Evolutionary conservation across 148 eudicot genomes (phyloP), one percentile per base, ranked within the genome.

Genomic region (Agrostemma githago): DNA sequence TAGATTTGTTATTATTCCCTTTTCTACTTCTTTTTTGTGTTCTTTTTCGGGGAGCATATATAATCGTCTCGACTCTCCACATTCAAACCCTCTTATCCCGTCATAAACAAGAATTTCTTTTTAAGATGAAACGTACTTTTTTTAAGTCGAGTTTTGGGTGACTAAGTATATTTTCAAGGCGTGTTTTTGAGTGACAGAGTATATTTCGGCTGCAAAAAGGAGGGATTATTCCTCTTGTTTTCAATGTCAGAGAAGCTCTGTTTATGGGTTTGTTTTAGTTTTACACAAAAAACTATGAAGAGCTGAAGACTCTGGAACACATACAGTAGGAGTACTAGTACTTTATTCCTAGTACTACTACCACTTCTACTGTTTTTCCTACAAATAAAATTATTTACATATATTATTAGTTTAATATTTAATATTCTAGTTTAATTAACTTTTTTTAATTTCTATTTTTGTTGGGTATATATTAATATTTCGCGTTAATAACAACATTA

Each of bases 271-370:
- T 39, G 41, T 70, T 48, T 26, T 26, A 70, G 39, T 26, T 70
- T 70, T 70, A 70, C 72, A 70, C 60, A 51, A 26, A 21, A 12
- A 26, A 20, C 60, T 51, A 69, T 60, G 72, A 69, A 69, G 5
- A 37, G 42, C 34, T 60, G 72, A 69, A 69, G 5, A 37, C 60
- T 51, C 61, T 70, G 61, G 54, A 70, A 70, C 14, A 40, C 20
- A 26, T 1, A 26, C 34, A 60, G 64, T 60, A 60, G 37, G 8
- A n/a, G 15, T 19, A 21, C 59, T 21, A 68, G 39, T 68, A 48
- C 58, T 51, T 26, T 70, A 70, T 70, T 70, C 72, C 72, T 53
- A 26, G 72, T 70, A 70, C 43, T 0, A 53, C 43, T 70, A 51
- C 34, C 34, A 26, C 34, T 26, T 26, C 34, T 1, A 26, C 34